Evolutionary conservation across 202 grass and related monocot species (phyloP).

Genomic region (Saccharum hybrid): DNA sequence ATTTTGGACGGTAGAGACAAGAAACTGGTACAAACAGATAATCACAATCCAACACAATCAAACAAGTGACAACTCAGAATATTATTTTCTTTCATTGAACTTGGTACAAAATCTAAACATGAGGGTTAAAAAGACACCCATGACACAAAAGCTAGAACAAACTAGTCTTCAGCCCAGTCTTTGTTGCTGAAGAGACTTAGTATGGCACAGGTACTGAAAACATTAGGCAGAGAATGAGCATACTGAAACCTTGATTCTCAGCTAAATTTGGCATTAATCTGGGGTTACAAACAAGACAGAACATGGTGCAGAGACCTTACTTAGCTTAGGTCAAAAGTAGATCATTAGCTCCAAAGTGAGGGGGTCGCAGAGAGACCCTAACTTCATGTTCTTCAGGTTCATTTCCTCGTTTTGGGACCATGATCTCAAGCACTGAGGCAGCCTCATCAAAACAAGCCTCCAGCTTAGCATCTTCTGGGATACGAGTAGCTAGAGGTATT

Average conservation of each 20-base stretch:
- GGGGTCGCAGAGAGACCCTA: conserved; percentile 83
- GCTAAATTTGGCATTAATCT: conserved; percentile 26
- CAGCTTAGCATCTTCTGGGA: conserved; percentile 88
- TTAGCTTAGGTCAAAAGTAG: conserved; percentile 72
- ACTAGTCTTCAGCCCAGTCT: conserved; percentile 49
- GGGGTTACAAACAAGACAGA: conserved; percentile 28
- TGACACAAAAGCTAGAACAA: conserved; percentile 41
- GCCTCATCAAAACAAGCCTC: conserved; percentile 93
- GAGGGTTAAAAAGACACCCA: conserved; percentile 61
- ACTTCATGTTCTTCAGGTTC: conserved; percentile 97
- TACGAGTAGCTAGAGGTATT: conserved; percentile 80
- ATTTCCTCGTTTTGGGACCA: conserved; percentile 78
- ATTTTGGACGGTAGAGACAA: conserved; percentile 42
- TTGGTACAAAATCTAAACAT: conserved; percentile 44
- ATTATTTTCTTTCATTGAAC: conserved; percentile 48
- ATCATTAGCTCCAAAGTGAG: conserved; percentile 74
- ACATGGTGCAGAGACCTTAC: conserved; percentile 26
- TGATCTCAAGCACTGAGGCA: conserved; percentile 84
- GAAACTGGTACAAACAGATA: conserved; percentile 23
- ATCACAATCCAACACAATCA: conserved; percentile 12
- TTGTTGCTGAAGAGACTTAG: conserved; percentile 38
- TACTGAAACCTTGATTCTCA: conserved; percentile 25
- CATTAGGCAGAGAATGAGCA: conserved; percentile 36
- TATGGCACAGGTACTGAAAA: neutral
- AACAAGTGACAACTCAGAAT: conserved; percentile 5